Base-by-base conservation (phyloP, 495 filamentous ascomycete genomes). In the Pyrenopolyporus hunteri region DNA sequence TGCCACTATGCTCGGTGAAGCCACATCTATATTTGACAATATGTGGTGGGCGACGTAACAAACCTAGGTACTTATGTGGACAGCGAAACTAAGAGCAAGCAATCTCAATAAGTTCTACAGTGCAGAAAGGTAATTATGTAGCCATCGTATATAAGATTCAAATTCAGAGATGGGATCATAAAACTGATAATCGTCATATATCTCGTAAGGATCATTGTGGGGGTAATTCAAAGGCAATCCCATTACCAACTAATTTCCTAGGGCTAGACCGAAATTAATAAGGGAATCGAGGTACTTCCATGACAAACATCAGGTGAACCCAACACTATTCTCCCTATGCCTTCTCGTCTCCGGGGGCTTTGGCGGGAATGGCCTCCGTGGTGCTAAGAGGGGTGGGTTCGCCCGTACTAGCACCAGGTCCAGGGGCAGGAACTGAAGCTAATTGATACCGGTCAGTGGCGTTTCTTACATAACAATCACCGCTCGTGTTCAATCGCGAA, bases 321-420 rank as follows among this genome's bases (percentile, higher is more conserved):
- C 11, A 8, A 32, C 55, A 11, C 7, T 35, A 14, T 26, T n/a
- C 22, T 19, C 45, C 10, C 14, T 11, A 67, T 48, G 54, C 47
- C 22, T 67, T 67, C 58, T 67, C 63, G 23, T 52, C 54, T 20
- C 63, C 63, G 7, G 63, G 63, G 16, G 52, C 63, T 36, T 63
- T 67, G 13, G 63, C 33, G 17, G 63, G 63, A 16, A 63, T 63
- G 16, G 63, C 53, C 28, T 37, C 53, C 11, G 63, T 63, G 6
- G 63, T 49, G 13, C 40, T 35, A n/a, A 63, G 39, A 25, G 63
- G 63, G 16, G 58, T 55, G 35, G 57, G 58, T 19, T 54, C 42
- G 47, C 36, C 29, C 5, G 63, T 67, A 10, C 63, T 58, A 6
- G 63, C 63, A 29, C 63, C 58, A 23, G 63, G 63, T 2, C 63